These are phyloP conservation scores for California macrophylla DNA, from an alignment of 441 rosid genomes.

Conservation along the genomic window DNA sequence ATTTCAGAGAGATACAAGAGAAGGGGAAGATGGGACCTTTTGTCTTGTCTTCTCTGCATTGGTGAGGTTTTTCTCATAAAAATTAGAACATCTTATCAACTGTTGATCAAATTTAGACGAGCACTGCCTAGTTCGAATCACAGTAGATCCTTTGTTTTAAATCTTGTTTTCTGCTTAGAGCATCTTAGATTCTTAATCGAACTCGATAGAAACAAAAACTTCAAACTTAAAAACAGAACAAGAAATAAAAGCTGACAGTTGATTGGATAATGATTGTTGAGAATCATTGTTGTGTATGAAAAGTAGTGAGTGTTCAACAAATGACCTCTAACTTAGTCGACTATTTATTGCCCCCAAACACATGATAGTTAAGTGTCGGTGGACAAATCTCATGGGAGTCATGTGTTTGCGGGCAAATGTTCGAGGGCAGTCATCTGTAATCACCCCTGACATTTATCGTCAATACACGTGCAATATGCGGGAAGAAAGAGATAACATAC, in stretches of 20 bases:
- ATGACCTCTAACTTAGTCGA: no score
- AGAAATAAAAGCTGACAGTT: not conserved
- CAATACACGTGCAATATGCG: conserved; percentile 1
- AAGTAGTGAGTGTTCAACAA: not conserved
- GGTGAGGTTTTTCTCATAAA: not conserved
- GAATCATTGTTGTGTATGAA: not conserved
- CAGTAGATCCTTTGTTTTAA: conserved; percentile 22
- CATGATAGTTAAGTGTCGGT: not conserved
- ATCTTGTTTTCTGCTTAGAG: not conserved
- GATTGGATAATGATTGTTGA: not conserved
- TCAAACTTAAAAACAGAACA: conserved; percentile 23
- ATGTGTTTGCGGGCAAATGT: not conserved
- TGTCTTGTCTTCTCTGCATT: not conserved
- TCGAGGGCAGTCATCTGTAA: not conserved
- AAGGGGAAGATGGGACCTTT: not conserved
- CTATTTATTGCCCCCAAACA: no score
- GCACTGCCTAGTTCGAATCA: no score
- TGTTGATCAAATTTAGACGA: conserved; percentile 6
- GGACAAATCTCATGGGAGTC: not conserved
- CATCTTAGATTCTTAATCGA: not conserved
- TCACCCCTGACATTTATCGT: not conserved
- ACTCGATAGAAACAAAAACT: not conserved
- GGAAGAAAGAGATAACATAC: conserved; percentile 30
- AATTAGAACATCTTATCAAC: not conserved
- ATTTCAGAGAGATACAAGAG: conserved; percentile 3